phyloP scores from a whole-genome alignment of 2,329 filamentous ascomycete genomes.

The Didymella exigua region DNA sequence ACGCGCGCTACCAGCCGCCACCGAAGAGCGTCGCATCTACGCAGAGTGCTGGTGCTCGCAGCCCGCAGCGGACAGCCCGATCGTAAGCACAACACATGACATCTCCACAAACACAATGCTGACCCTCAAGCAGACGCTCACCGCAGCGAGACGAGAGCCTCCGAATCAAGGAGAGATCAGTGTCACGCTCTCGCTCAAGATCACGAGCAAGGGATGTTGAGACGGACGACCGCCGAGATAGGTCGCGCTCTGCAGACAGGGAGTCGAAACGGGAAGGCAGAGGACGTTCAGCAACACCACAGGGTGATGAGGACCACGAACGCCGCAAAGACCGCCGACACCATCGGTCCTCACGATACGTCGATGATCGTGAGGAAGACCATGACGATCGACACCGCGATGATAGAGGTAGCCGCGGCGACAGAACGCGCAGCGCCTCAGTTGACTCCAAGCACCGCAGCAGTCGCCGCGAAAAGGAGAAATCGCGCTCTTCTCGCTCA shows the following conservation, averaged over 20 bases:
- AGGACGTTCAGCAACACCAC: slow-evolving; percentile 59
- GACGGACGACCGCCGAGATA: slow-evolving; percentile 25
- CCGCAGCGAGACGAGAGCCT: slow-evolving; percentile 43
- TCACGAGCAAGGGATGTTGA: slow-evolving; percentile 35
- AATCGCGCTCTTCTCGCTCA: slow-evolving; percentile 52
- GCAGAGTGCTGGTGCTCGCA: slow-evolving; percentile 26
- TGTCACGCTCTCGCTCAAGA: slow-evolving; percentile 49
- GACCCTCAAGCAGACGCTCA: slow-evolving; percentile 32
- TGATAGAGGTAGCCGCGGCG: slow-evolving; percentile 58
- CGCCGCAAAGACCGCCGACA: slow-evolving; percentile 52
- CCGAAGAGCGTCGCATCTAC: slow-evolving; percentile 29
- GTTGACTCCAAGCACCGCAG: slow-evolving; percentile 66
- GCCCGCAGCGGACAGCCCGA: slow-evolving; percentile 37
- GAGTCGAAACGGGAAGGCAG: slow-evolving; percentile 57
- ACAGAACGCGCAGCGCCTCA: slow-evolving; percentile 70
- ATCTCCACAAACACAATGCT: neutral
- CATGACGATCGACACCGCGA: slow-evolving; percentile 38
- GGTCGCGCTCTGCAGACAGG: slow-evolving; percentile 40
- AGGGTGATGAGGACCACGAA: slow-evolving; percentile 38
- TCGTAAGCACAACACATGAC: slow-evolving; percentile 31
- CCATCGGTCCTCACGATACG: slow-evolving; percentile 54
- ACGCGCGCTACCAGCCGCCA: slow-evolving; percentile 32
- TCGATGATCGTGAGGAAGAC: slow-evolving; percentile 50
- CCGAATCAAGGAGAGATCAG: slow-evolving; percentile 47
- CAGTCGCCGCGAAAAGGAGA: slow-evolving; percentile 57